Percentiles rank a stretch among this genome's conserved stretches.
Conservation (phyloP, 306 rosid genomes). For the Malus fusca region DNA sequence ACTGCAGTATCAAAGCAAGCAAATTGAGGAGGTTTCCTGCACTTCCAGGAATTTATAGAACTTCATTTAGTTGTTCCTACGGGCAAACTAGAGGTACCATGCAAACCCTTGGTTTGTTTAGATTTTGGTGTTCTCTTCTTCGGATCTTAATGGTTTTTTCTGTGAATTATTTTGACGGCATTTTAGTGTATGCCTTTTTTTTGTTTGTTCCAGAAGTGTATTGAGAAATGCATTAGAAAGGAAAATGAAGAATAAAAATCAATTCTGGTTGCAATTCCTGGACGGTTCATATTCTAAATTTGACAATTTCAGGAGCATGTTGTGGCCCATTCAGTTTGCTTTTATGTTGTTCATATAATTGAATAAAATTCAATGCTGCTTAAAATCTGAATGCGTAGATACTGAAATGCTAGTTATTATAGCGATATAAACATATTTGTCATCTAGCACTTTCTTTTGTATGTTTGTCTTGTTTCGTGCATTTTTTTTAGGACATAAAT, state of each 20-base stretch:
- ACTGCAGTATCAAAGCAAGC: slow-evolving; percentile 97
- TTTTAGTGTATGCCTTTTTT: background rate
- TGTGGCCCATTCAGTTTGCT: background rate
- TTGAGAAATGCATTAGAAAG: background rate
- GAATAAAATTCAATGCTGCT: background rate
- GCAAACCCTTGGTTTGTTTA: slow-evolving; percentile 52
- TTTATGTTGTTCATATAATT: background rate
- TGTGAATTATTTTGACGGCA: background rate
- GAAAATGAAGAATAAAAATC: background rate
- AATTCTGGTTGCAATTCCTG: background rate
- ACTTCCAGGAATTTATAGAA: slow-evolving; percentile 52
- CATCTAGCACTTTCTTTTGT: background rate
- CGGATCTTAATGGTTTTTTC: background rate
- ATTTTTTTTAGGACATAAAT: background rate
- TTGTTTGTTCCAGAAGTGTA: background rate
- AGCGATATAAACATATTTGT: background rate
- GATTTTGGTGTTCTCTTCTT: background rate
- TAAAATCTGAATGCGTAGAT: background rate
- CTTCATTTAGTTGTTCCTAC: slow-evolving; percentile 73
- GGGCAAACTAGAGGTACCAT: slow-evolving; percentile 74
- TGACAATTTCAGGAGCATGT: background rate
- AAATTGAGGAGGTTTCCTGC: slow-evolving; percentile 88
- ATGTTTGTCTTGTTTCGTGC: background rate
- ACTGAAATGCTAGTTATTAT: background rate
- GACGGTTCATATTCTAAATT: background rate